These are phyloP conservation scores for Pleurozium schreberi DNA, from an alignment of 225 moss, liverwort and hornwort species.

Conservation along the genomic window DNA sequence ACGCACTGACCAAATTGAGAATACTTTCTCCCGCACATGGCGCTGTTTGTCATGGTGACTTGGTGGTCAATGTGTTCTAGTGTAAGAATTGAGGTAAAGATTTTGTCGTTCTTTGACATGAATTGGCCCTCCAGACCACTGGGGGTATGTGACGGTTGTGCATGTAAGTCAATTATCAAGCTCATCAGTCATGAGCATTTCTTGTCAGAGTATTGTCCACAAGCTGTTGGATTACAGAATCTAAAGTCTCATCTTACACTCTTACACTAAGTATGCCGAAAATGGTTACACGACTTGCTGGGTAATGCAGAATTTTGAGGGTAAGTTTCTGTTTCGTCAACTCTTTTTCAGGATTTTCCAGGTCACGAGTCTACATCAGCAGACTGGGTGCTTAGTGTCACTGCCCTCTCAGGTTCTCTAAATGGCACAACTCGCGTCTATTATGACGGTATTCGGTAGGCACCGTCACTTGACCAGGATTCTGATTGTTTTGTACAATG, in stretches of 20 bases:
- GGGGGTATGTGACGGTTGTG: background rate
- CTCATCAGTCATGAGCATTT: background rate
- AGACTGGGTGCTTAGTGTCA: conserved; percentile 79
- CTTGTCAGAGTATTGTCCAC: background rate
- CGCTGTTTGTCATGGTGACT: background rate
- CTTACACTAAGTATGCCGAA: background rate
- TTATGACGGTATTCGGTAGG: conserved; percentile 76
- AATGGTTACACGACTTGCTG: background rate
- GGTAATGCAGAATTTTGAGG: background rate
- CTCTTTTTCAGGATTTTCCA: conserved; percentile 47
- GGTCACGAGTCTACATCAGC: conserved; percentile 50
- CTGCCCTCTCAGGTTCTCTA: conserved; percentile 73
- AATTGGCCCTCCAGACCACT: background rate
- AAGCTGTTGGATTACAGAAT: background rate
- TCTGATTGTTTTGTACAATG: background rate
- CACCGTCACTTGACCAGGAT: background rate
- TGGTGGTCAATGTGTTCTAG: background rate
- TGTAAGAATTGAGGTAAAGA: background rate
- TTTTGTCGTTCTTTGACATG: background rate
- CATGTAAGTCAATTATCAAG: background rate
- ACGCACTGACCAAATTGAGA: background rate
- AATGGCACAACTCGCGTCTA: conserved; percentile 90
- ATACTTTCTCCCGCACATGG: background rate
- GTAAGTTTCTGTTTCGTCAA: background rate
- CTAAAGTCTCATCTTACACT: background rate